Conservation (phyloP, 2,329 filamentous ascomycete species). For the Cordyceps fumosorosea region DNA sequence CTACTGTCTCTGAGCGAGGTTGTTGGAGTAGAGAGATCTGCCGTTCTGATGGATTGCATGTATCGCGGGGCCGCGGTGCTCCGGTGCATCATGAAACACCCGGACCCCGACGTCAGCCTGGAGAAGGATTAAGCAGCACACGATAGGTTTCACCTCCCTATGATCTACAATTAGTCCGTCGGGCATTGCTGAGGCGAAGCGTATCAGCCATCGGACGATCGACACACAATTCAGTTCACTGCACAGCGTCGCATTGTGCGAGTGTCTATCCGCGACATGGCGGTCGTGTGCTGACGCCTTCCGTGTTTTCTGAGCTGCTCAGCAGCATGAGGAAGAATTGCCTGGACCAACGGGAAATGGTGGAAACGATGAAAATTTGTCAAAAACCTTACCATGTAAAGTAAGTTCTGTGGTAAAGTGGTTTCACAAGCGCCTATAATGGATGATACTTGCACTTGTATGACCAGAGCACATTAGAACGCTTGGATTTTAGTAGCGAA, state of each 20-base stretch:
- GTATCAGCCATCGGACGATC: slow-evolving; percentile 3
- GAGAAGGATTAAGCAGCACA: neutral
- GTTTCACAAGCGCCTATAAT: no score
- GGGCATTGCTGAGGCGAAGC: neutral
- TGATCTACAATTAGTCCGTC: neutral
- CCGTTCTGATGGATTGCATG: neutral
- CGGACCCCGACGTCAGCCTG: neutral
- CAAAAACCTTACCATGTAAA: neutral
- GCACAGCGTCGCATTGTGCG: neutral
- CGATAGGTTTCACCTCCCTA: neutral
- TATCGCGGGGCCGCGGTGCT: neutral
- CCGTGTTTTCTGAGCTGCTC: neutral
- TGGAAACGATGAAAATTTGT: neutral
- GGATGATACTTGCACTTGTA: no score
- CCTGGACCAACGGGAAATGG: neutral
- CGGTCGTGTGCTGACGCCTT: neutral
- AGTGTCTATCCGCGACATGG: neutral
- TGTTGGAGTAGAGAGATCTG: neutral
- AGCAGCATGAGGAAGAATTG: neutral
- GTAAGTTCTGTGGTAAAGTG: neutral
- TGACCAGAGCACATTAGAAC: neutral
- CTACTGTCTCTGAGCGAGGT: neutral
- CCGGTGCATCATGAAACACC: slow-evolving; percentile 1
- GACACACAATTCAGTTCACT: neutral
- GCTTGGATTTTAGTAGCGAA: neutral